Evolutionary conservation across 179 eudicot genomes (phyloP), one percentile per base, ranked within the genome.

Genomic region (Silene vulgaris): DNA sequence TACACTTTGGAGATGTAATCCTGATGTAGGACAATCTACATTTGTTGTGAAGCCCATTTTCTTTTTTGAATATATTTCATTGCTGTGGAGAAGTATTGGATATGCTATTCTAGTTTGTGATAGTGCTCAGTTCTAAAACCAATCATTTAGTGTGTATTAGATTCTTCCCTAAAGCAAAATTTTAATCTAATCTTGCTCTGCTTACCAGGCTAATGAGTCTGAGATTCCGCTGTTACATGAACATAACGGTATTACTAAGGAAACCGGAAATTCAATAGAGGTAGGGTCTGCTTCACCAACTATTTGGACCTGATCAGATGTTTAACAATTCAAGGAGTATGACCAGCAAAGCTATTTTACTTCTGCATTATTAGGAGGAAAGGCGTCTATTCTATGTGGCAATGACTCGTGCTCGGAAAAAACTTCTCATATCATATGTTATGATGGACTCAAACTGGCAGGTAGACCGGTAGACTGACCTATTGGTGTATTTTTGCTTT

Each of bases 201-300:
- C 71, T 35, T 32, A 68, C 13, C 85, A 94, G 98, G 92, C 83
- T 30, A 94, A 94, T 85, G 98, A 94, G 77, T 85, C 92, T 40
- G 98, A 94, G 81, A 92, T 94, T 77, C 98, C 97, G 45, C 76
- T 94, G 82, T 85, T 90, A 83, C 92, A 94, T 75, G 97, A 94
- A 76, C 88, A 78, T 72, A 92, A 90, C 83, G 98, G 97, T 35
- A 65, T 78, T 56, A 66, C 82, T 13, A 87, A 80, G 76, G 91
- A 88, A 74, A 82, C 74, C 66, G 85, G 85, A 72, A 78, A 74
- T 75, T 85, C 90, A n/a, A 68, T 94, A 74, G 98, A 94, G 97
- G 97, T 92, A 77, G 81, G 81, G 66, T 48, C 72, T 62, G 37
- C 81, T 68, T 71, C 59, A 30, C 73, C n/a, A 8, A 4, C 65